Evolutionary conservation across 75 land plant genomes (phyloP), one percentile per base, ranked within the genome.

Genomic region (Larix kaempferi): DNA sequence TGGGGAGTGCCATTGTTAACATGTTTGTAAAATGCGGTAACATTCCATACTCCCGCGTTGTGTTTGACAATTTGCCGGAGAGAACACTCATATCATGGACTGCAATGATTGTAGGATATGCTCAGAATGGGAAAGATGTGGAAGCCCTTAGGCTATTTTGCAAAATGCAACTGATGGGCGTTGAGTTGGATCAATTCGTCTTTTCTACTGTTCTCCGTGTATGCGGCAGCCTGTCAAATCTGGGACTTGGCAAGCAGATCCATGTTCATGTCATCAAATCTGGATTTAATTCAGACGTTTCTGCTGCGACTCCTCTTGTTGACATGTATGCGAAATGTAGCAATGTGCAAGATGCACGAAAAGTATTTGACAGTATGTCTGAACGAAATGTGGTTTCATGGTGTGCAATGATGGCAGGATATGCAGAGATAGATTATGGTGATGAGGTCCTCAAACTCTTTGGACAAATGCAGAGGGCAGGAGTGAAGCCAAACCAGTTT

Each of bases 1-100:
- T 88, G 11, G 83, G 75, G 6, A 84, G 83, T 58, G 76, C 82
- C 15, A 80, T 66, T 4, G 74, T 88, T 19, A 89, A 90, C 61
- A 86, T 88, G 90, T 90, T 86, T 58, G 71, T 59, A 19, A 90
- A 90, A n/a, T 69, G 73, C n/a, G 49, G 49, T 54, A 2, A 14
- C 41, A 39, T 19, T 19, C 23, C 8, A 12, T 22, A 29, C 41
- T 41, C 73, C 10, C 73, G 73, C 73, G 21, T 21, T 2, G 73
- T 69, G 52, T 69, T 69, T 69, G 73, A 69, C 49, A 69, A 44
- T 21, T 39, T 90, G 90, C 87, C 90, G 12, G 57, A 78, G 3
- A 62, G 78, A 57, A 91, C 80, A 75, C 52, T 86, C 11, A 39
- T n/a, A 3, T 16, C 52, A 69, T 69, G 73, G 73, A 39, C 49